Evolutionary conservation across 2,329 filamentous ascomycete species (phyloP).

Genomic region (Fusarium brevicatenulatum): DNA sequence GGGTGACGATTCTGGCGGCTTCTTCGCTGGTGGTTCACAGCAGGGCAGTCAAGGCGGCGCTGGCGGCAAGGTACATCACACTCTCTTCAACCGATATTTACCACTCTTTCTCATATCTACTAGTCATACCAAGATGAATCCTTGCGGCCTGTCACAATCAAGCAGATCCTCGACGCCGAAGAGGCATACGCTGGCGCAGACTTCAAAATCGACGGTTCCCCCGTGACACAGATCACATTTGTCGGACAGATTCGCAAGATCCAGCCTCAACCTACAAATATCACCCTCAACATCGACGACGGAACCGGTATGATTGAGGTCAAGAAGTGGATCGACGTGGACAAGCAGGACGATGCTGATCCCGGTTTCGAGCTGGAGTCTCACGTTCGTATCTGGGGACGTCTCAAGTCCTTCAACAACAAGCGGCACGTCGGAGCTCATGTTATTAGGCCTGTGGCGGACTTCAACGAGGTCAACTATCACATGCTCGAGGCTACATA

Average conservation of each 20-base stretch:
- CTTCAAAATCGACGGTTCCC: constrained; percentile 83
- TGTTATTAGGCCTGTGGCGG: constrained; percentile 79
- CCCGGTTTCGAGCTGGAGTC: constrained; percentile 74
- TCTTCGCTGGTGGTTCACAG: constrained; percentile 69
- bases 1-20: constrained; percentile 70
- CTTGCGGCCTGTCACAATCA: constrained; percentile 92
- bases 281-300: constrained; percentile 93
- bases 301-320: constrained; percentile 93
- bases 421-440: constrained; percentile 85
- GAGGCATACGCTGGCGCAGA: constrained; percentile 77
- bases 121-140: constrained; percentile 81
- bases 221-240: constrained; percentile 79
- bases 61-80: constrained; percentile 55
- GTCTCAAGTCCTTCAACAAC: constrained; percentile 83
- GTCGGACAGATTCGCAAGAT: constrained; percentile 92
- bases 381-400: constrained; percentile 88
- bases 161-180: constrained; percentile 87
- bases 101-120: constrained; percentile 7
- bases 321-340: constrained; percentile 83
- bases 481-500: constrained; percentile 91
- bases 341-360: constrained; percentile 60
- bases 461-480: constrained; percentile 93
- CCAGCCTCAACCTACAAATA: constrained; percentile 86
- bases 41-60: constrained; percentile 62
- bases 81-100: neutral